These are phyloP conservation scores for Verticillium tricorpus DNA, from an alignment of 2,329 filamentous ascomycete genomes.

Conservation along the genomic window DNA sequence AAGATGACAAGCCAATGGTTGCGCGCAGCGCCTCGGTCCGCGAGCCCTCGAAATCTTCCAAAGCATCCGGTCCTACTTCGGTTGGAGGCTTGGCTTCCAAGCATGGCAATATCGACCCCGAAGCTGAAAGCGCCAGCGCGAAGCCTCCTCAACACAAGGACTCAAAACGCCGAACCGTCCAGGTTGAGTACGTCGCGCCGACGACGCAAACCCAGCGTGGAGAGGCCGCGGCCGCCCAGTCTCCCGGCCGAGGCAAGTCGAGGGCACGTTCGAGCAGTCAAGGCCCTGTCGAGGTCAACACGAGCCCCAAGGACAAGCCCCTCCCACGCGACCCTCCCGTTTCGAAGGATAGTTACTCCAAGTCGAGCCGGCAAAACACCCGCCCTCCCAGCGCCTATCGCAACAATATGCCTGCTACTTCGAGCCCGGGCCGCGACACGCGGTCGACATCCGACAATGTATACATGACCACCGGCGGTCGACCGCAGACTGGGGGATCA, in stretches of 20 bases:
- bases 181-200: slow-evolving; percentile 95
- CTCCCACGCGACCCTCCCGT: slow-evolving; percentile 53
- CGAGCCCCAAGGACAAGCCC: slow-evolving; percentile 48
- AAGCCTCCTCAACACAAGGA: slow-evolving; percentile 69
- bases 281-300: slow-evolving; percentile 41
- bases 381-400: slow-evolving; percentile 46
- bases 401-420: slow-evolving; percentile 27
- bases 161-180: slow-evolving; percentile 88
- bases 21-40: slow-evolving; percentile 89
- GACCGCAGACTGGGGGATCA: slow-evolving; percentile 80
- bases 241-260: slow-evolving; percentile 19
- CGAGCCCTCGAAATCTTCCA: slow-evolving; percentile 70
- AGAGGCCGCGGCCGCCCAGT: slow-evolving; percentile 19
- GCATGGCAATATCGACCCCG: slow-evolving; percentile 67
- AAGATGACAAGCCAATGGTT: slow-evolving; percentile 52
- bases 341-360: slow-evolving; percentile 36
- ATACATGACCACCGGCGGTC: slow-evolving; percentile 43
- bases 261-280: slow-evolving; percentile 47
- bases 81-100: slow-evolving; percentile 66
- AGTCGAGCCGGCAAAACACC: slow-evolving; percentile 27
- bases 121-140: slow-evolving; percentile 46
- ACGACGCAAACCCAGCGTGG: slow-evolving; percentile 80
- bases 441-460: slow-evolving; percentile 51
- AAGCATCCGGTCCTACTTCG: slow-evolving; percentile 40
- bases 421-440: slow-evolving; percentile 44